Conservation (phyloP, 108 stramenopile species). For the Stephanodiscus minutulus region DNA sequence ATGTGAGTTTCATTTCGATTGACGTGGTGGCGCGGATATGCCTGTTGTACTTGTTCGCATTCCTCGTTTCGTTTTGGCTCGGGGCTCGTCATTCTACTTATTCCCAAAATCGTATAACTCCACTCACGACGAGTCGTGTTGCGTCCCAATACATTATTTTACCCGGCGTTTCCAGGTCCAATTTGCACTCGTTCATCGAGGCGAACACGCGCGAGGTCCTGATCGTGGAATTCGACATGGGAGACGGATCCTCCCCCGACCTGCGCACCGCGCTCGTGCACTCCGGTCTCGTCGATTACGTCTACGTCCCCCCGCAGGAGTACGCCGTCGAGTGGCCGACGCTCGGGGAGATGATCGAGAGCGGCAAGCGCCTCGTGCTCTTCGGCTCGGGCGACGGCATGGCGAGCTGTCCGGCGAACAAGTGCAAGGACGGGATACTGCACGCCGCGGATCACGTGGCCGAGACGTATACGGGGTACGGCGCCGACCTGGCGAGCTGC, state of each 20-base stretch:
- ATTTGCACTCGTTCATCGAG: conserved; percentile 7
- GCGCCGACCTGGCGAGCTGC: too few species aligned
- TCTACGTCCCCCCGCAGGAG: conserved; percentile 8
- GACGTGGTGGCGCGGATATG: neutral
- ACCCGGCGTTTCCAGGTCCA: conserved; percentile 3
- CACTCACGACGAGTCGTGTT: too few species aligned
- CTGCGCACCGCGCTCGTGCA: conserved; percentile 23
- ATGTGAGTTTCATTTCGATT: too few species aligned
- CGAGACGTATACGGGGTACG: conserved; percentile 1
- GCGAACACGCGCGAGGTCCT: conserved; percentile 60
- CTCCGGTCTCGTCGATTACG: conserved; percentile 20
- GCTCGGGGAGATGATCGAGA: conserved; percentile 34
- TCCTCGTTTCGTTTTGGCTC: too few species aligned
- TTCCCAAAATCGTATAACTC: too few species aligned
- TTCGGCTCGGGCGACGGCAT: conserved; percentile 32
- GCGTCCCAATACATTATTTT: too few species aligned
- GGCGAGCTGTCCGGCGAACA: conserved; percentile 14
- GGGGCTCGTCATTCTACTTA: too few species aligned
- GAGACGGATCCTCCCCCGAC: conserved; percentile 26
- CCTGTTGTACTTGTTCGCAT: too few species aligned
- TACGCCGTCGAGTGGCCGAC: conserved; percentile 34
- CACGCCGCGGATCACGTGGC: conserved; percentile 31
- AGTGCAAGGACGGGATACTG: conserved; percentile 33
- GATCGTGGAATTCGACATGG: conserved; percentile 63
- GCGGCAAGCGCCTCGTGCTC: conserved; percentile 24